Conservation (phyloP, 495 filamentous ascomycete species). For the Cercophora sp. region DNA sequence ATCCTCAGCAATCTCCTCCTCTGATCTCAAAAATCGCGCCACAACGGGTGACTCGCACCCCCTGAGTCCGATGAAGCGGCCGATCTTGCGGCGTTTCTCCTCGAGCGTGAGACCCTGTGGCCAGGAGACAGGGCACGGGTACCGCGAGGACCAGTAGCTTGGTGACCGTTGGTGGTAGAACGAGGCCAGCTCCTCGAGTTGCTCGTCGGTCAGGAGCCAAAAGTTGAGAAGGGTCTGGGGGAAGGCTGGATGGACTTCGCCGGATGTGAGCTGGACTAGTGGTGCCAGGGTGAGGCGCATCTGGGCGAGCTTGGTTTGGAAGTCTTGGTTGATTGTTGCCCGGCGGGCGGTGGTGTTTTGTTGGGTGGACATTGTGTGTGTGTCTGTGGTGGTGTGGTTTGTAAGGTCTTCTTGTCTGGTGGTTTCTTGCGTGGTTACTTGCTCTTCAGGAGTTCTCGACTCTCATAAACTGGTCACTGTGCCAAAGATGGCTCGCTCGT, state of each 20-base stretch:
- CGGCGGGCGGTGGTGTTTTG: conserved; percentile 20
- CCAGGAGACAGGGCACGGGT: conserved; percentile 56
- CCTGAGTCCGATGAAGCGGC: conserved; percentile 62
- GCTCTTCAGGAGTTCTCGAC: too few species aligned
- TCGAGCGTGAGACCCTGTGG: conserved; percentile 39
- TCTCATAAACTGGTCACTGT: too few species aligned
- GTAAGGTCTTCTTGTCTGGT: conserved; percentile 15
- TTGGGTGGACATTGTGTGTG: neutral
- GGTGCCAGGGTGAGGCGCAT: conserved; percentile 52
- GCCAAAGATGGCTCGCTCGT: too few species aligned
- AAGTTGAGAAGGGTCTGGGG: conserved; percentile 63
- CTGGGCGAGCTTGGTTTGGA: conserved; percentile 39
- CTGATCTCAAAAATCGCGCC: conserved; percentile 25
- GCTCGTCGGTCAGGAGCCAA: conserved; percentile 66
- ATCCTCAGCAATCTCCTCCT: conserved; percentile 39
- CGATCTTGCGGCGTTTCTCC: conserved; percentile 59
- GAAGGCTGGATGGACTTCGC: conserved; percentile 59
- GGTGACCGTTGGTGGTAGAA: conserved; percentile 73
- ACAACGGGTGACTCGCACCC: conserved; percentile 54
- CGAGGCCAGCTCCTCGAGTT: conserved; percentile 68
- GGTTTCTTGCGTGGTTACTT: too few species aligned
- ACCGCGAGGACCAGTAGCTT: conserved; percentile 47
- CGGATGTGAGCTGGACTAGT: conserved; percentile 56
- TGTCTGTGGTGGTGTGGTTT: neutral
- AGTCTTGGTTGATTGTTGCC: conserved; percentile 34